Conservation (phyloP, 768 basidiomycete genomes). For the Aureoboletus auriporus region DNA sequence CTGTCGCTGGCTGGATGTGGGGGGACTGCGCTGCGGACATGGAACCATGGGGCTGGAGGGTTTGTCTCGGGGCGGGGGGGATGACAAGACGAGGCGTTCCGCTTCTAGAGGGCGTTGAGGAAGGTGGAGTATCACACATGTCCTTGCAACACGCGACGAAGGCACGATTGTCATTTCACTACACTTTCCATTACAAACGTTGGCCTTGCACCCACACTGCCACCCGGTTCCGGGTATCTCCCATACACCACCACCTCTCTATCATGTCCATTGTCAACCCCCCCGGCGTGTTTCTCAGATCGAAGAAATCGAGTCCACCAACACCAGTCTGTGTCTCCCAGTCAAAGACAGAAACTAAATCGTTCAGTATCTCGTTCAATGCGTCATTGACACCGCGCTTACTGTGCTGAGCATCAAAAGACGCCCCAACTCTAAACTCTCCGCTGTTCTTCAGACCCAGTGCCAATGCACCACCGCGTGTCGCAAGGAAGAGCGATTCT, state of each 20-base stretch:
- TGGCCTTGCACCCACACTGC: slow-evolving; percentile 76
- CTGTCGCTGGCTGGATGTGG: slow-evolving; percentile 29
- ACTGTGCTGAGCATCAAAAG: slow-evolving; percentile 79
- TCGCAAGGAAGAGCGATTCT: slow-evolving; percentile 77
- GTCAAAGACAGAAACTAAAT: slow-evolving; percentile 47
- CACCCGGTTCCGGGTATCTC: slow-evolving; percentile 61
- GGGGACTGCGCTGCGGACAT: slow-evolving; percentile 27
- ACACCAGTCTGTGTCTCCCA: slow-evolving; percentile 38
- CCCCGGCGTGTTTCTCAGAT: slow-evolving; percentile 19
- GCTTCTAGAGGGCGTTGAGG: slow-evolving; percentile 33
- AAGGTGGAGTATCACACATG: slow-evolving; percentile 27
- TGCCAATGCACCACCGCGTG: slow-evolving; percentile 71
- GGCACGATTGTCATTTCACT: neutral
- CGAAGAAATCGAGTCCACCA: slow-evolving; percentile 73
- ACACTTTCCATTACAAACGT: neutral
- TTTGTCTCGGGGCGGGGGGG: slow-evolving; percentile 46
- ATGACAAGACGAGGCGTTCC: slow-evolving; percentile 47
- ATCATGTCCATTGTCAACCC: slow-evolving; percentile 47
- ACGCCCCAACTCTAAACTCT: slow-evolving; percentile 53
- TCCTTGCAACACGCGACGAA: slow-evolving; percentile 8
- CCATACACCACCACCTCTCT: slow-evolving; percentile 91
- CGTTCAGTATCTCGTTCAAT: neutral
- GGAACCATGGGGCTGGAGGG: slow-evolving; percentile 48
- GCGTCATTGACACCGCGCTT: slow-evolving; percentile 21
- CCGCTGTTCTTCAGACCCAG: slow-evolving; percentile 56